Percentiles rank a stretch among this genome's conserved stretches.
phyloP scores from a whole-genome alignment of 495 filamentous ascomycete genomes.

The Hypoxylon perforatum region DNA sequence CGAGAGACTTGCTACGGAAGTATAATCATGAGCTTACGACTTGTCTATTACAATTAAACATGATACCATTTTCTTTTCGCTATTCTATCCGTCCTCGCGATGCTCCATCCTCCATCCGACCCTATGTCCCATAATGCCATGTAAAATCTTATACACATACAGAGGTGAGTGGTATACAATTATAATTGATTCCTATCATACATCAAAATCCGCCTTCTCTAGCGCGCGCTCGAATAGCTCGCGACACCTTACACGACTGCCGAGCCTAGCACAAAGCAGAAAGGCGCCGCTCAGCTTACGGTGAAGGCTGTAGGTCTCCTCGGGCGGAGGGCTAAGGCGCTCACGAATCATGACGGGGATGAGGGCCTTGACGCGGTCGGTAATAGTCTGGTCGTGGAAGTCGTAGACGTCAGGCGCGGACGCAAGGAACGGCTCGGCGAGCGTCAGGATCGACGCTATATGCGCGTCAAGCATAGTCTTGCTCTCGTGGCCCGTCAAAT shows the following conservation, averaged over 20 bases:
- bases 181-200: conserved; percentile 17
- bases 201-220: conserved; percentile 53
- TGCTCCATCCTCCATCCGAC: conserved; percentile 12
- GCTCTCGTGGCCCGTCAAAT: conserved; percentile 90
- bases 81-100: conserved; percentile 18
- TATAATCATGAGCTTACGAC: conserved; percentile 68
- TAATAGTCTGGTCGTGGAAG: conserved; percentile 94
- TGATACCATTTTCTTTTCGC: conserved; percentile 33
- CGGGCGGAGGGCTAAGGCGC: conserved; percentile 87
- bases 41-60: conserved; percentile 24
- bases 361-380: conserved; percentile 83
- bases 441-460: conserved; percentile 79
- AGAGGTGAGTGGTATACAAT: conserved; percentile 13
- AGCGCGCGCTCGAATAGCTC: conserved; percentile 81
- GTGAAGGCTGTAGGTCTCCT: conserved; percentile 97
- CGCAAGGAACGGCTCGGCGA: conserved; percentile 88
- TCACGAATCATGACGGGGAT: conserved; percentile 95
- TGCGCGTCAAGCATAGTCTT: conserved; percentile 88
- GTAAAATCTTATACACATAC: conserved; percentile 11
- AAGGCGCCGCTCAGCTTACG: conserved; percentile 97
- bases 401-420: conserved; percentile 87
- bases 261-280: conserved; percentile 86
- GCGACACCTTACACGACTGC: conserved; percentile 82
- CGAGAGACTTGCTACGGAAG: no score
- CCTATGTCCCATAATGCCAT: background rate